Evolutionary conservation across 345 rosid species (phyloP).

Genomic region (Ceriops decandra): DNA sequence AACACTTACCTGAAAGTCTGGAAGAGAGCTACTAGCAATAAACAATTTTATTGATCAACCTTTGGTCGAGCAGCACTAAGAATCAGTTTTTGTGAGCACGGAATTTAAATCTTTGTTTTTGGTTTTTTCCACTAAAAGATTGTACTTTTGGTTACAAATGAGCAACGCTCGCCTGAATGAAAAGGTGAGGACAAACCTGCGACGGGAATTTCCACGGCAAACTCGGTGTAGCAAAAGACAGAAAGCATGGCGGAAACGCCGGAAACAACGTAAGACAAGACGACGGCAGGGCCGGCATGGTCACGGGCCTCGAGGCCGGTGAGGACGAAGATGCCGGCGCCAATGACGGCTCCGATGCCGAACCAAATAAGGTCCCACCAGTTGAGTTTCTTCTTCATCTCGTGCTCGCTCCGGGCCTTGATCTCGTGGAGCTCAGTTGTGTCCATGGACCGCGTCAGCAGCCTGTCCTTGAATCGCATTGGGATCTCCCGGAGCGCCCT

Average conservation of each 20-base stretch:
- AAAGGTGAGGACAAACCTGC: slow-evolving; percentile 43
- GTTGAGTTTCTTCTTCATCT: slow-evolving; percentile 75
- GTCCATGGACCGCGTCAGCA: slow-evolving; percentile 64
- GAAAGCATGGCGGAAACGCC: slow-evolving; percentile 93
- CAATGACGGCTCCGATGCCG: slow-evolving; percentile 86
- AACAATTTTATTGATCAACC: too few species aligned
- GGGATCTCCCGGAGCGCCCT: slow-evolving; percentile 64
- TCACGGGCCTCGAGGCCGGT: slow-evolving; percentile 63
- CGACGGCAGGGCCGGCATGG: slow-evolving; percentile 74
- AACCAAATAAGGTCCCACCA: slow-evolving; percentile 99
- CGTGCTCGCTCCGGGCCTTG: slow-evolving; percentile 68
- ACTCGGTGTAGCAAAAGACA: slow-evolving; percentile 93
- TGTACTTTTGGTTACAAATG: too few species aligned
- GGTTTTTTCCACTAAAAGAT: too few species aligned
- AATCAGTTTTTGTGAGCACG: too few species aligned
- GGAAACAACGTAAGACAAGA: slow-evolving; percentile 73
- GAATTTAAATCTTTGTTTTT: too few species aligned
- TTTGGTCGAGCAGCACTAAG: too few species aligned
- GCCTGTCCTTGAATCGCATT: slow-evolving; percentile 50
- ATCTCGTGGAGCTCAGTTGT: slow-evolving; percentile 70
- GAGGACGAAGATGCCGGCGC: slow-evolving; percentile 87
- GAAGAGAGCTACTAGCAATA: too few species aligned
- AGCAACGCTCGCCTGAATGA: background rate
- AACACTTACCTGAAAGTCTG: too few species aligned
- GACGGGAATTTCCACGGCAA: slow-evolving; percentile 92